phyloP scores from a whole-genome alignment of 805 yeast species.

The Ogataea pini region DNA sequence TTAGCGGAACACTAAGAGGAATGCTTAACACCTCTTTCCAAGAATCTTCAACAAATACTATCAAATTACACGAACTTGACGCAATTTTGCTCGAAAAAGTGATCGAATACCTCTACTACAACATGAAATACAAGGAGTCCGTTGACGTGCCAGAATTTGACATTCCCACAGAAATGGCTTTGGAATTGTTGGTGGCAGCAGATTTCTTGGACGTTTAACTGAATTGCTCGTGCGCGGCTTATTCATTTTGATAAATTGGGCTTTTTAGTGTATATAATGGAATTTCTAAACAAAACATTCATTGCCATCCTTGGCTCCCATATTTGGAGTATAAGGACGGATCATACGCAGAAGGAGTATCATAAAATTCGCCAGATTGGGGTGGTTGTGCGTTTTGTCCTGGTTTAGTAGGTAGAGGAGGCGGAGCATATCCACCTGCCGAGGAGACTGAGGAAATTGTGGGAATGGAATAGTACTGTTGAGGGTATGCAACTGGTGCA shows the following conservation, averaged over 20 bases:
- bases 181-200: conserved; percentile 89
- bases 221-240: neutral
- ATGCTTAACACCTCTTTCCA: conserved; percentile 57
- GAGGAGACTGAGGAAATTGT: neutral
- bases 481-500: neutral
- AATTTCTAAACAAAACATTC: neutral
- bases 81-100: conserved; percentile 74
- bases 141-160: conserved; percentile 81
- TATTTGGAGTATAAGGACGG: conserved; percentile 45
- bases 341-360: conserved; percentile 52
- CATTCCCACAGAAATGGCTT: conserved; percentile 90
- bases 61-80: conserved; percentile 63
- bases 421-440: conserved; percentile 17
- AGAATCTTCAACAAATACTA: conserved; percentile 58
- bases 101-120: conserved; percentile 81
- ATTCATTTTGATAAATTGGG: neutral
- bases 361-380: conserved; percentile 41
- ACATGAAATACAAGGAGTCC: conserved; percentile 62
- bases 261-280: neutral
- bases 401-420: conserved; percentile 34
- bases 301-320: conserved; percentile 21
- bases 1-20: conserved; percentile 62
- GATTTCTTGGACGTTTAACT: conserved; percentile 72
- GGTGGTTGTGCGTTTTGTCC: conserved; percentile 13
- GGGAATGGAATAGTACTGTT: conserved; percentile 3